phyloP scores from a whole-genome alignment of 2,329 filamentous ascomycete genomes.

The Colletotrichum spaethianum region DNA sequence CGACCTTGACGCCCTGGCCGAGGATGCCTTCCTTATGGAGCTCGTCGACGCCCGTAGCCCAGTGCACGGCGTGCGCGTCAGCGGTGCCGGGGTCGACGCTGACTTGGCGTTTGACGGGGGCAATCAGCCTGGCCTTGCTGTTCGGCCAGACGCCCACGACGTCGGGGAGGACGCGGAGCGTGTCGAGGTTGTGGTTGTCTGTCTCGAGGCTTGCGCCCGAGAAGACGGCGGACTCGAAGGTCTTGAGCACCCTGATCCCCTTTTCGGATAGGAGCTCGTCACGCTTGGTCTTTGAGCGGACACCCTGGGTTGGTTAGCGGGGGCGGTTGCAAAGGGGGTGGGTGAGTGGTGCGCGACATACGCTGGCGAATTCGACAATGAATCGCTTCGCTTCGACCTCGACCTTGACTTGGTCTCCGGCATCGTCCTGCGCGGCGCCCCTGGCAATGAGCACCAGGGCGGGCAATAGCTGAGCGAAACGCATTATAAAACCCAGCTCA shows the following conservation, averaged over 20 bases:
- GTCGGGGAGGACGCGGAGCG: slow-evolving; percentile 25
- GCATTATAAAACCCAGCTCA: slow-evolving; percentile 15
- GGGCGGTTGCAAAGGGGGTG: rapidly evolving
- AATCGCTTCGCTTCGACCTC: slow-evolving; percentile 33
- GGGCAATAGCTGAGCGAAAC: background rate
- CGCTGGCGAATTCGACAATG: slow-evolving; percentile 37
- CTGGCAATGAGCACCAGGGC: slow-evolving; percentile 5
- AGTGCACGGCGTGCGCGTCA: slow-evolving; percentile 32
- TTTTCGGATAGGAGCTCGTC: slow-evolving; percentile 25
- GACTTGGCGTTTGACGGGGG: slow-evolving; percentile 25
- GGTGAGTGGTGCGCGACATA: background rate
- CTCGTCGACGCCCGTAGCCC: slow-evolving; percentile 42
- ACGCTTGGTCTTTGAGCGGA: slow-evolving; percentile 8
- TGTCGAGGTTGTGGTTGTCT: slow-evolving; percentile 33
- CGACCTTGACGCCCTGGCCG: slow-evolving; percentile 44
- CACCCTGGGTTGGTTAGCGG: slow-evolving; percentile 3
- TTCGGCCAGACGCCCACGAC: slow-evolving; percentile 34
- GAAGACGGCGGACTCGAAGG: slow-evolving; percentile 36
- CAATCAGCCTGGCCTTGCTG: slow-evolving; percentile 22
- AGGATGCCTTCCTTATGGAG: slow-evolving; percentile 39
- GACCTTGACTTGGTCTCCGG: background rate
- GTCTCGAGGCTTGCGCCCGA: slow-evolving; percentile 38
- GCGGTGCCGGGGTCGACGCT: slow-evolving; percentile 6
- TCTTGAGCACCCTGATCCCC: slow-evolving; percentile 33
- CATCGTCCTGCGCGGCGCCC: background rate